Evolutionary conservation across 2,329 filamentous ascomycete species (phyloP).

Genomic region (Lecanicillium sp.): DNA sequence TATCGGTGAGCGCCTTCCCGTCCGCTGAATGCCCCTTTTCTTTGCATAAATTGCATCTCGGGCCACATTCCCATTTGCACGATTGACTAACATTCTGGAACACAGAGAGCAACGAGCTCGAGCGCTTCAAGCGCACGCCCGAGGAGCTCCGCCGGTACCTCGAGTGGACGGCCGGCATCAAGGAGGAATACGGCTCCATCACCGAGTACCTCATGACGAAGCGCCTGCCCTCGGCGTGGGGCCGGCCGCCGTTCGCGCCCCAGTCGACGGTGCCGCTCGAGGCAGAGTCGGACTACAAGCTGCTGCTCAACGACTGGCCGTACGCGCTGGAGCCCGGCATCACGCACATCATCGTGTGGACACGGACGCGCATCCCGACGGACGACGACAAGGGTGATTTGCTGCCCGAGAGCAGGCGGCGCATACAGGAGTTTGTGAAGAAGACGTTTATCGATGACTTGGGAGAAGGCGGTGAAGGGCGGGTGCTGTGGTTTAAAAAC

Average conservation of each 20-base stretch:
- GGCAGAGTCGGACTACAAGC: conserved; percentile 54
- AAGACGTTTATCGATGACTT: conserved; percentile 60
- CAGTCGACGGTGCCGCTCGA: conserved; percentile 46
- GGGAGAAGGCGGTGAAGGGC: conserved; percentile 40
- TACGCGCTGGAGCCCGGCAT: conserved; percentile 65
- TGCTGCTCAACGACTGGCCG: conserved; percentile 89
- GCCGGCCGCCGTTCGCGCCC: conserved; percentile 48
- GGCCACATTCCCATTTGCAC: not conserved
- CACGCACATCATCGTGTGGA: conserved; percentile 88
- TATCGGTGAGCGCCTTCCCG: conserved; percentile 45
- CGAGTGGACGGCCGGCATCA: conserved; percentile 65
- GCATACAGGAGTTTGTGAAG: conserved; percentile 64
- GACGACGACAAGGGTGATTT: conserved; percentile 66
- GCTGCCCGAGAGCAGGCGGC: conserved; percentile 57
- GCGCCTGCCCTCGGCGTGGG: conserved; percentile 64
- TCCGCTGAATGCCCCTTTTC: not conserved
- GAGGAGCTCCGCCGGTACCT: conserved; percentile 77
- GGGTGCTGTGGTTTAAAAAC: conserved; percentile 86
- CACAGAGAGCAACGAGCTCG: conserved; percentile 56
- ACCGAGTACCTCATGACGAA: conserved; percentile 71
- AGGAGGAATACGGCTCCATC: conserved; percentile 70
- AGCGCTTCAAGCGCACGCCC: conserved; percentile 71
- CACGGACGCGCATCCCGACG: conserved; percentile 71
- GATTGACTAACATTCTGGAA: conserved; percentile 14
- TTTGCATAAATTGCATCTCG: not conserved